Base-by-base conservation (phyloP, 495 filamentous ascomycete species). In the Aspergillus cavernicola region DNA sequence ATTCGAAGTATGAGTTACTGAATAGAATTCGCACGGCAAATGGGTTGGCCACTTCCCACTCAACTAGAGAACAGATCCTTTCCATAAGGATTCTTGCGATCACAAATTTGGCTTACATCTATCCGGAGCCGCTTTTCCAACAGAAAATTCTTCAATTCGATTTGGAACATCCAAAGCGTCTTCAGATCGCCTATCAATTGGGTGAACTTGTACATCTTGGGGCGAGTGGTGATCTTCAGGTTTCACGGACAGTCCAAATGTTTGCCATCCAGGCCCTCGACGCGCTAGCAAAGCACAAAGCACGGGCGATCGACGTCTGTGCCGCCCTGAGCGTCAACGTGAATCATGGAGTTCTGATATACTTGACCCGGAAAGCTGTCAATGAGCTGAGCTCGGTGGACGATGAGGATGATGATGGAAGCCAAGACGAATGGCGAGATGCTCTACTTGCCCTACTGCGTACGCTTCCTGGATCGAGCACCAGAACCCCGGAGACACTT, bases 271-370 rank as follows among this genome's bases (percentile, higher is more conserved):
- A 82, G 33, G 80, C 89, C 0, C 69, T 99, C 33, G 91, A 96
- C 67, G 87, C 88, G 8, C 77, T 97, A 36, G 79, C 86, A 10
- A 85, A 86, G 60, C 86, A 92, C 52, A 87, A 89, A 55, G 63
- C 74, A 50, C 93, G 88, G 61, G 78, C 86, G 18, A 64, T 80
- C 15, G 95, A 99, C 57, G 85, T 97, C 13, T 84, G 88, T 54
- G 80, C 88, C 44, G 92, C 92, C 24, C 73, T 99, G 19, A 92
- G 86, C 62, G 87, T 91, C 50, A 93, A 93, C 66, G 90, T 96
- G 48, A 97, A 92, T 62, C 95, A 99, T 59, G 95, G 95, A 12
- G 85, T 97, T 13, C 79, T 99, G n/a, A 85, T 96, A 63, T 97
- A 97, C 64, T 77, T 95, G 52, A 84, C 96, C 28, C 84, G 92